phyloP scores from a whole-genome alignment of 345 rosid genomes.

The Brassica rapa region DNA sequence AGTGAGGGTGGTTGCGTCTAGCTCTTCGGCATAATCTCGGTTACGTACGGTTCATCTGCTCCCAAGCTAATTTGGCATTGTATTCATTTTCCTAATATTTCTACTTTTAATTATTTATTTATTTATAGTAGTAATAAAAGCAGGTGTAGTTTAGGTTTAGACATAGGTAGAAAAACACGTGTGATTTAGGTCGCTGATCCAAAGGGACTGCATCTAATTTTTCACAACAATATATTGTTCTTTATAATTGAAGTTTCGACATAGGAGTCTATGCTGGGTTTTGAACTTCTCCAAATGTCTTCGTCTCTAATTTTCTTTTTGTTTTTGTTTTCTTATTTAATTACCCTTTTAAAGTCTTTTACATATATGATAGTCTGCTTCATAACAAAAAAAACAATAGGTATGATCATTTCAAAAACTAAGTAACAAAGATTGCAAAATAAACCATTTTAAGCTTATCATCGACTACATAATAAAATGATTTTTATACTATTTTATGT shows the following conservation, averaged over 20 bases:
- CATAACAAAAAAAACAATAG: background rate
- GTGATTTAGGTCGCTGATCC: conserved; percentile 28
- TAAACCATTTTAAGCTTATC: background rate
- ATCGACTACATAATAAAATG: background rate
- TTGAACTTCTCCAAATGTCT: background rate
- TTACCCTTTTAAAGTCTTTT: background rate
- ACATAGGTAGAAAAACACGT: background rate
- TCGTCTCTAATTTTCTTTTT: background rate
- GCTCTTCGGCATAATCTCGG: conserved; percentile 9
- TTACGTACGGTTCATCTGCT: conserved; percentile 23
- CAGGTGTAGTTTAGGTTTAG: conserved; percentile 29
- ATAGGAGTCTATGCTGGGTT: background rate
- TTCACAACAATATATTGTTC: background rate
- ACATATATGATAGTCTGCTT: background rate
- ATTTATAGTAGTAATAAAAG: background rate
- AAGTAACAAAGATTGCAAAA: background rate
- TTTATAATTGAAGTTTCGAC: background rate
- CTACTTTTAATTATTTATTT: background rate
- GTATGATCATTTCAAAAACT: background rate
- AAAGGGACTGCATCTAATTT: background rate
- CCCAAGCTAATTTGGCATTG: conserved; percentile 21
- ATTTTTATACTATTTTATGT: background rate
- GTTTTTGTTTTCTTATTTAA: background rate
- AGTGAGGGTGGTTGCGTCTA: conserved; percentile 39
- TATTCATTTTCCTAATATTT: background rate